These are phyloP conservation scores for Ogataea nonfermentans DNA, from an alignment of 805 yeast species.

Conservation along the genomic window DNA sequence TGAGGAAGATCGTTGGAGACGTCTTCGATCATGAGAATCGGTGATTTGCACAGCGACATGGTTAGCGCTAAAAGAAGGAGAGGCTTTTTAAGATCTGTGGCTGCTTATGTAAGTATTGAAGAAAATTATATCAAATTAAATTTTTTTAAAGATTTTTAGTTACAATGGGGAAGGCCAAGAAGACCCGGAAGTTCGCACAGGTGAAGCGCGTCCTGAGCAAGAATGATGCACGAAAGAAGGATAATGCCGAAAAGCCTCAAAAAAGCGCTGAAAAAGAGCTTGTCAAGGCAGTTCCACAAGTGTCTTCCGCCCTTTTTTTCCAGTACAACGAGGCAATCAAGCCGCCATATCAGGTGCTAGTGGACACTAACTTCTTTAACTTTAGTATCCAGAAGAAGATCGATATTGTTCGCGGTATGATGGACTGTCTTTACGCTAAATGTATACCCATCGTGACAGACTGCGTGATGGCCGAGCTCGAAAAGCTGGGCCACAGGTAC, in stretches of 20 bases:
- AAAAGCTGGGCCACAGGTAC: constrained; percentile 91
- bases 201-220: constrained; percentile 79
- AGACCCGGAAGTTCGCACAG: constrained; percentile 94
- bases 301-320: constrained; percentile 91
- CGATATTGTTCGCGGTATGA: constrained; percentile 93
- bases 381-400: constrained; percentile 94
- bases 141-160: constrained; percentile 1
- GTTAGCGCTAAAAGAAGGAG: constrained; percentile 9
- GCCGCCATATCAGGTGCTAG: constrained; percentile 96
- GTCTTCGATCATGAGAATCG: constrained; percentile 14
- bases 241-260: constrained; percentile 41
- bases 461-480: constrained; percentile 97
- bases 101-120: constrained; percentile 8
- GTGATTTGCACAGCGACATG: constrained; percentile 11
- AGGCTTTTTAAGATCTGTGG: constrained; percentile 4
- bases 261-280: constrained; percentile 68
- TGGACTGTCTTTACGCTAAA: constrained; percentile 93
- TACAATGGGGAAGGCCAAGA: constrained; percentile 91
- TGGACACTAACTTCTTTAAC: constrained; percentile 96
- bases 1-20: constrained; percentile 19
- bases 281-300: constrained; percentile 80
- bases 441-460: constrained; percentile 95
- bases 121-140: constrained; percentile 8
- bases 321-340: constrained; percentile 91
- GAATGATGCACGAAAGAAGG: constrained; percentile 63